Evolutionary conservation across 108 stramenopile species (phyloP).

Genomic region (Fragilariopsis cylindrus): DNA sequence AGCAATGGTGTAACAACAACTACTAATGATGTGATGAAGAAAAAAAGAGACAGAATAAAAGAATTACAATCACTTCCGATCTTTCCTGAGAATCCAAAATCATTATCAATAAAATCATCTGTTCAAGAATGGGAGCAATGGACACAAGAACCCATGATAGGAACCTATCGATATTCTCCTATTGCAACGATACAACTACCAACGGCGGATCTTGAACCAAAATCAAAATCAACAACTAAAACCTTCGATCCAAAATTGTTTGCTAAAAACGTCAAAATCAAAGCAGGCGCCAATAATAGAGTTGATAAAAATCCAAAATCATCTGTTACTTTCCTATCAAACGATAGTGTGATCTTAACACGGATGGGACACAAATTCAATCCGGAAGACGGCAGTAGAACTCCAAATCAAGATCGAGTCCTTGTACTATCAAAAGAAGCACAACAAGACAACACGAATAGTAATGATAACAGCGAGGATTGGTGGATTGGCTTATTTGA

Average conservation of each 20-base stretch:
- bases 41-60: not conserved
- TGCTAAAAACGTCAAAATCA: not conserved
- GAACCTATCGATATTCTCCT: slow-evolving; percentile 9
- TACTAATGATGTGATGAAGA: not conserved
- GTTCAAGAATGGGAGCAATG: slow-evolving; percentile 4
- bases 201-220: slow-evolving; percentile 3
- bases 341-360: slow-evolving; percentile 14
- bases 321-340: not conserved
- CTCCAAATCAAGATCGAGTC: slow-evolving; percentile 73
- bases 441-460: not conserved
- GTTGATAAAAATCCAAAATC: not conserved
- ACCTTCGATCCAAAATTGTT: not conserved
- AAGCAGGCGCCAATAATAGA: not conserved
- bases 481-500: slow-evolving; percentile 75
- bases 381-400: slow-evolving; percentile 12
- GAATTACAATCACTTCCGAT: slow-evolving; percentile 3
- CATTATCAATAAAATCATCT: not conserved
- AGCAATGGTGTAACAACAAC: not conserved
- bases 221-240: not conserved
- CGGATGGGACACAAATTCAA: slow-evolving; percentile 15
- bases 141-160: slow-evolving; percentile 1
- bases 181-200: slow-evolving; percentile 18
- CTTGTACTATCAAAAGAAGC: slow-evolving; percentile 44
- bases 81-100: not conserved
- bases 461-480: slow-evolving; percentile 12